A percentile compares a stretch with the other conserved stretches of the same genome.
Conservation (phyloP, 1,139 yeast genomes). For the Kluyveromyces marxianus region DNA sequence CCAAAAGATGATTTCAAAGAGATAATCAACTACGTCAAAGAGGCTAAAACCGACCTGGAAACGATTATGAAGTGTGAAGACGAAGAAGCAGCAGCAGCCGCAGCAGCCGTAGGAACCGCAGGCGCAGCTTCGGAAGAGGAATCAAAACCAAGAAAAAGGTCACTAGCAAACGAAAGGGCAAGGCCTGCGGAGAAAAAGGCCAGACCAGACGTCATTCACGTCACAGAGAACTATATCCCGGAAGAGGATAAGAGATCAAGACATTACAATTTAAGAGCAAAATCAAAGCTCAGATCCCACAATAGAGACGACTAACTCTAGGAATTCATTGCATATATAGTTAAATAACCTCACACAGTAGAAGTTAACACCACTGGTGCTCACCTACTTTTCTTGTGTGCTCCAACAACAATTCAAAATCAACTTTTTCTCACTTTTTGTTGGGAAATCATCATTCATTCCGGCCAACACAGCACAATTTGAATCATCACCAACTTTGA, state of each 20-base stretch:
- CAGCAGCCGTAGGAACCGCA: conserved; percentile 5
- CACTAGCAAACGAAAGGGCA: conserved; percentile 13
- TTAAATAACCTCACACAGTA: background rate
- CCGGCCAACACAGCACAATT: no score
- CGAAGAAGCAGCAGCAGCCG: conserved; percentile 3
- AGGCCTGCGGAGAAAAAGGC: conserved; percentile 23
- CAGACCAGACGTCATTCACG: conserved; percentile 21
- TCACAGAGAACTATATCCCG: conserved; percentile 14
- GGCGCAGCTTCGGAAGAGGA: background rate
- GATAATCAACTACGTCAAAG: conserved; percentile 29
- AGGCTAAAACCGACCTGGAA: conserved; percentile 27
- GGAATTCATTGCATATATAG: background rate
- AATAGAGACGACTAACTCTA: conserved; percentile 2
- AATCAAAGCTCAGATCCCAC: conserved; percentile 20
- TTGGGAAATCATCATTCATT: background rate
- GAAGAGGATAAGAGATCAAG: conserved; percentile 25
- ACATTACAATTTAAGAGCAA: conserved; percentile 29
- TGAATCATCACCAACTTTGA: no score
- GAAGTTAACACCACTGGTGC: no score
- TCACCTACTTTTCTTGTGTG: no score
- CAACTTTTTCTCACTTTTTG: background rate
- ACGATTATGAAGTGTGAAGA: conserved; percentile 14
- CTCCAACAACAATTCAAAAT: no score
- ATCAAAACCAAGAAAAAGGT: conserved; percentile 5
- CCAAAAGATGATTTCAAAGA: conserved; percentile 25